Base-by-base conservation (phyloP, 1,284 basidiomycete genomes). In the Ustilago esculenta region DNA sequence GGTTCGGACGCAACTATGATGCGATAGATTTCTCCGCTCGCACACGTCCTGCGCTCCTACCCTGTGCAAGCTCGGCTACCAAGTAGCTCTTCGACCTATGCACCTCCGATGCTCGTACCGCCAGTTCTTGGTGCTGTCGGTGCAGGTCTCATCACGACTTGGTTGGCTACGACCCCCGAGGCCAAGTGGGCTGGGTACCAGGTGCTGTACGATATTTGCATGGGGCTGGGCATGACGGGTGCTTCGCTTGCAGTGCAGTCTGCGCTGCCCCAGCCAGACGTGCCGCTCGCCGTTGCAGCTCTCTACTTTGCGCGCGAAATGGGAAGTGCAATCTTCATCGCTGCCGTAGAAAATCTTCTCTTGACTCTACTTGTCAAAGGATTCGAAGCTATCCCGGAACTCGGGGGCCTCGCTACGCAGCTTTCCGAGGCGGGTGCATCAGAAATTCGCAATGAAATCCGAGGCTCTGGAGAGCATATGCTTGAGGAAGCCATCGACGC, bases 281-380 rank as follows among this genome's bases (percentile, higher is more conserved):
- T 51, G 12, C 48, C 53, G 18, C 39, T 64, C 2, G 60, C 33
- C 2, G 52, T 64, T n/a, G 60, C 29, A 12, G 54, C 52, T 2
- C 9, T 57, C 24, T 57, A 52, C 48, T 64, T 64, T 39, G 47
- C 47, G 17, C 53, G 54, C 17, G 53, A 56, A 42, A 51, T 64
- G 52, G 60, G 60, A 10, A 44, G 48, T n/a, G 54, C 54, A 11
- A 30, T 64, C 2, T 64, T 56, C 20, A 43, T 64, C 24, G 33
- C 60, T 5, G 43, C 51, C 1, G 60, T 35, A 7, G 46, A 64
- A 44, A 57, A 57, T 15, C 34, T 64, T 18, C 41, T 64, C 10
- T 44, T 40, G 5, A 6, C 30, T 27, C 34, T 41, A 8, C 54
- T 64, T 4, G 25, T 47, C 14, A 43, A 45, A 7, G 53, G 48